Evolutionary conservation across 441 rosid species (phyloP).

Genomic region (Codiaeum variegatum): DNA sequence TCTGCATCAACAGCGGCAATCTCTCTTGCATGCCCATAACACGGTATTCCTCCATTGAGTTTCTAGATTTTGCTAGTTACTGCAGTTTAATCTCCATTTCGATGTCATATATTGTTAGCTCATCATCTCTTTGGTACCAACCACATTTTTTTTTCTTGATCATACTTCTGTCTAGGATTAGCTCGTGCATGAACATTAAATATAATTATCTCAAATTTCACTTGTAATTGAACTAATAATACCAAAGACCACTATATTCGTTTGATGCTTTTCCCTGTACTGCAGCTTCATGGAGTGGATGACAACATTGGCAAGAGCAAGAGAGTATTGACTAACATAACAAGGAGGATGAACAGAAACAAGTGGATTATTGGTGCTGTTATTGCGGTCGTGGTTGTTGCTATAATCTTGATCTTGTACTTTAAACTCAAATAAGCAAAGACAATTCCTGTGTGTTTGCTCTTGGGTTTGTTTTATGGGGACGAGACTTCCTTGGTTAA

Average conservation of each 20-base stretch:
- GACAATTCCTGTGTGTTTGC: not conserved
- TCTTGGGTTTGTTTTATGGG: not conserved
- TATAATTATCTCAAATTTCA: not conserved
- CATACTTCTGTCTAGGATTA: not conserved
- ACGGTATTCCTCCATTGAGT: slow-evolving; percentile 40
- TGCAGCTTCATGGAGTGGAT: slow-evolving; percentile 89
- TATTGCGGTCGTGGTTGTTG: slow-evolving; percentile 48
- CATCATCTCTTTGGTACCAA: not conserved
- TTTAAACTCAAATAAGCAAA: slow-evolving; percentile 65
- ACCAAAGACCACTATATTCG: not conserved
- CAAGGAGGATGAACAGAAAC: slow-evolving; percentile 84
- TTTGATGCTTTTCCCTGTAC: slow-evolving; percentile 13
- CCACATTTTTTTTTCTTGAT: not conserved
- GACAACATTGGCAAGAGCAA: slow-evolving; percentile 84
- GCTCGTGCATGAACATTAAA: not conserved
- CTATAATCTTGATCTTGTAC: slow-evolving; percentile 61
- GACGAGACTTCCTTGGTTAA: slow-evolving; percentile 1
- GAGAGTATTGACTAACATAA: slow-evolving; percentile 60
- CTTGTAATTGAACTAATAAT: not conserved
- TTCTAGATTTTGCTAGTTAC: not conserved
- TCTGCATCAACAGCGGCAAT: slow-evolving; percentile 80
- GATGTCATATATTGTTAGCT: not conserved
- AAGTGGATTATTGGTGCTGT: slow-evolving; percentile 73
- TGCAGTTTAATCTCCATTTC: not conserved
- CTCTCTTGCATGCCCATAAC: slow-evolving; percentile 70